Conservation (phyloP, 805 yeast species). For the Maudiozyma serrabonitensis region DNA sequence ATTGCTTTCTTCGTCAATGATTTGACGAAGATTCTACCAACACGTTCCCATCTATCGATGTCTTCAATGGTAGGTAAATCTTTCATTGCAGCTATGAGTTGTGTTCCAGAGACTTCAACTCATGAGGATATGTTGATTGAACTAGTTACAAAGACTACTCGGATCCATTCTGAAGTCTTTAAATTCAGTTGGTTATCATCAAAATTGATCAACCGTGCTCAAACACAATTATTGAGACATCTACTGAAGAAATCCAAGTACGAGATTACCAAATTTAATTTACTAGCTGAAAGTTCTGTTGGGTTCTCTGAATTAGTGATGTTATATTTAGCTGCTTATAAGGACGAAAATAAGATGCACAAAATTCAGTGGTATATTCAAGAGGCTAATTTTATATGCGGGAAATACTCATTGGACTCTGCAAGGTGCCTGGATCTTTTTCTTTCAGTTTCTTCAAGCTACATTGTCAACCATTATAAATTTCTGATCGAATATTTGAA, state of each 20-base stretch:
- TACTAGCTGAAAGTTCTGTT: conserved; percentile 64
- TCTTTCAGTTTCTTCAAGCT: conserved; percentile 41
- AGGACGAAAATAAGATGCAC: conserved; percentile 32
- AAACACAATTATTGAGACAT: conserved; percentile 17
- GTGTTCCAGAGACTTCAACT: conserved; percentile 5
- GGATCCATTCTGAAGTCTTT: conserved; percentile 15
- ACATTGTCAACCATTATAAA: conserved; percentile 35
- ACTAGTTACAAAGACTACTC: conserved; percentile 7
- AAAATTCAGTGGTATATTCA: conserved; percentile 37
- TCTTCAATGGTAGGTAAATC: conserved; percentile 15
- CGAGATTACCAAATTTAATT: conserved; percentile 47
- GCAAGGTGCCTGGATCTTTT: conserved; percentile 56
- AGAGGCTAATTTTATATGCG: conserved; percentile 51
- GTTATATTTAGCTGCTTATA: conserved; percentile 37
- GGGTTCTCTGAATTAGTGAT: conserved; percentile 62
- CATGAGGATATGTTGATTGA: conserved; percentile 15
- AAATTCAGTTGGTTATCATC: conserved; percentile 27
- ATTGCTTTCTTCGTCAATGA: conserved; percentile 8
- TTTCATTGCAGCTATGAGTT: conserved; percentile 13
- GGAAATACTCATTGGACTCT: conserved; percentile 69
- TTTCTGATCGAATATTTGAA: conserved; percentile 44
- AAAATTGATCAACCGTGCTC: conserved; percentile 19
- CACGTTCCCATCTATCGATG: neutral
- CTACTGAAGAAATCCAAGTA: conserved; percentile 25
- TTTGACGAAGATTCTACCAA: conserved; percentile 1